Evolutionary conservation across 805 yeast species (phyloP), one percentile per base, ranked within the genome.

Genomic region (Grigorovia transvaalensis): DNA sequence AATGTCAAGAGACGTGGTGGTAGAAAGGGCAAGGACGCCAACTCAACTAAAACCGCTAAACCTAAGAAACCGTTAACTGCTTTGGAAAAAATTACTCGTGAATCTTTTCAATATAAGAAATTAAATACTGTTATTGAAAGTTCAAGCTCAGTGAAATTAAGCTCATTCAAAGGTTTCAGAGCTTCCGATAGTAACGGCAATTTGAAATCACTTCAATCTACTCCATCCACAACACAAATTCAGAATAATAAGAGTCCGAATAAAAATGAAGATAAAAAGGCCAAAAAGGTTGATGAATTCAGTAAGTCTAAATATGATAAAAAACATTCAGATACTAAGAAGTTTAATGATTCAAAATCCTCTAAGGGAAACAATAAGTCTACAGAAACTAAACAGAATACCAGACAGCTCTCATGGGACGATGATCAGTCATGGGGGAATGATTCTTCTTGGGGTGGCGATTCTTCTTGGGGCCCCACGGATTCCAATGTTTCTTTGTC

Each of bases 91-190:
- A 54, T 65, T 53, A 61, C 63, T 2, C 55, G 60, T 44, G 54
- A 57, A 47, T 66, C 67, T 1, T 62, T 59, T 44, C 54, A 56
- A 44, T 56, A 55, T 44, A 59, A 59, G 46, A 59, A 62, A 54
- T 52, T 56, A n/a, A 65, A 75, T 64, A 52, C 72, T 67, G 60
- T 70, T 57, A 68, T 76, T 61, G 69, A 70, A 59, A 54, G 77
- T 65, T 60, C 69, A 57, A 64, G 72, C 62, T 48, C 62, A 41
- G 58, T 72, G 56, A 54, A 76, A 63, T 56, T 78, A 68, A 54
- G 64, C 52, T 65, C 70, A 18, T 71, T 71, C 54, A 67, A 65
- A 48, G 71, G 67, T 55, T 53, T 64, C 51, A 58, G 58, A 57
- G 62, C 67, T 17, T 47, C 50, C 20, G 44, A 43, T 29, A 42